Percentiles rank a stretch among this genome's conserved stretches.
Conservation (phyloP, 192 early-diverging fungal species). For the Gigaspora rosea region DNA sequence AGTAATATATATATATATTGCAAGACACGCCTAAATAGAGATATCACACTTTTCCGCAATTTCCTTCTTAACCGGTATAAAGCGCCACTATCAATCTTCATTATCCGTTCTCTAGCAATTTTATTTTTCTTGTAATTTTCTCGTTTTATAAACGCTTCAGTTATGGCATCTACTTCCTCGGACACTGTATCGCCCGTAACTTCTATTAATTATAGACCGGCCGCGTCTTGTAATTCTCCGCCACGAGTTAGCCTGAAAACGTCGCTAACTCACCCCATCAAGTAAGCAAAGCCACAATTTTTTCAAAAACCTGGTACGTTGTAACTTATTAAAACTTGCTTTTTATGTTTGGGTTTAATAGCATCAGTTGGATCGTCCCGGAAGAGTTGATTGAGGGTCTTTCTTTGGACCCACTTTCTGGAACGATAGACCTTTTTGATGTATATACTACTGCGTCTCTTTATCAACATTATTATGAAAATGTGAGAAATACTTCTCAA, state of each 20-base stretch:
- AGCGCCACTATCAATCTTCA: too few relatives aligned
- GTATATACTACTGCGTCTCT: slow-evolving; percentile 19
- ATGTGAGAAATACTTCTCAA: not conserved
- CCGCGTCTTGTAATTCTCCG: slow-evolving; percentile 12
- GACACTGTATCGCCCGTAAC: not conserved
- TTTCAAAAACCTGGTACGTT: not conserved
- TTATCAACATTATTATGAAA: slow-evolving; percentile 12
- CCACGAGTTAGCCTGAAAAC: slow-evolving; percentile 22
- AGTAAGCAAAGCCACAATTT: slow-evolving; percentile 1
- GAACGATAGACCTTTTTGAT: slow-evolving; percentile 21
- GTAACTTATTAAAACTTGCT: not conserved
- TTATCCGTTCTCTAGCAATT: not conserved
- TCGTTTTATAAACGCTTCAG: not conserved
- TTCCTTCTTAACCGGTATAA: too few relatives aligned
- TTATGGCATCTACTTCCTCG: slow-evolving; percentile 12
- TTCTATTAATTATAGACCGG: slow-evolving; percentile 1
- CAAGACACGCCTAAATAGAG: not conserved
- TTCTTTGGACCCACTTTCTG: not conserved
- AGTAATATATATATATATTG: not conserved
- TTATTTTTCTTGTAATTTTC: not conserved
- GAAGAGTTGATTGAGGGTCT: slow-evolving; percentile 11
- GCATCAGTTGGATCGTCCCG: slow-evolving; percentile 25
- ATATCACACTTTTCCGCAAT: not conserved
- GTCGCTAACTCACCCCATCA: slow-evolving; percentile 26
- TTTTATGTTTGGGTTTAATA: not conserved